Evolutionary conservation across 2,329 filamentous ascomycete species (phyloP), one percentile per base, ranked within the genome.

Genomic region (Emergomyces orientalis): DNA sequence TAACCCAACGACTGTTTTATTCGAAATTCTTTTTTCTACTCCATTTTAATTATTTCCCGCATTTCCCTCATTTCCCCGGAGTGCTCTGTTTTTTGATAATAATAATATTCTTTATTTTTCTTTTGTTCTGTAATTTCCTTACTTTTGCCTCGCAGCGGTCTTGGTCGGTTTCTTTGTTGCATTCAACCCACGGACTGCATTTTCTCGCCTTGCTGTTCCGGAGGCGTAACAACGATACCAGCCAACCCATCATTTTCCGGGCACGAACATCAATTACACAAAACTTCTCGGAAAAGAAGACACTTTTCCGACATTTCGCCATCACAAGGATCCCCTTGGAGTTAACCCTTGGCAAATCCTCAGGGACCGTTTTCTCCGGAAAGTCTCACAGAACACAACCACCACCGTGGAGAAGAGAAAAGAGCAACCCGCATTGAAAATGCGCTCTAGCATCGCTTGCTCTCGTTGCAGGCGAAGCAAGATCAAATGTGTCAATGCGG

Each of bases 401-500:
- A 61, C 63, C 62, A 67, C 49, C 63, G 59, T 64, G 63, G 60
- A 63, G 63, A 65, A 65, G 63, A 70, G 70, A 62, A 62, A 66
- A 61, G 65, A 65, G 43, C 61, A 59, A 58, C 63, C 61, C 58
- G 60, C 72, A 55, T 76, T 76, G 70, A 80, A 80, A 41, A 88
- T 91, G 84, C 84, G 90, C 68, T 91, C 89, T 56, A 90, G 87
- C 71, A 90, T 93, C 71, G 89, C 90, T 57, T 94, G 90, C 75
- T 80, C 84, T 65, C 82, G 85, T 66, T 93, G 90, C 72, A 83
- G 90, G 63, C 85, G 85, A 69, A 91, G 88, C 72, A 95, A 94
- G 77, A 90, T 93, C 72, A 93, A 93, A 76, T 95, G 90, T 77
- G 86, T 90, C 74, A 94, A 94, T 76, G 83, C 84, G 68, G 89